Evolutionary conservation across 2,329 filamentous ascomycete genomes (phyloP), one percentile per base, ranked within the genome.

Genomic region (Alternaria gaisen): DNA sequence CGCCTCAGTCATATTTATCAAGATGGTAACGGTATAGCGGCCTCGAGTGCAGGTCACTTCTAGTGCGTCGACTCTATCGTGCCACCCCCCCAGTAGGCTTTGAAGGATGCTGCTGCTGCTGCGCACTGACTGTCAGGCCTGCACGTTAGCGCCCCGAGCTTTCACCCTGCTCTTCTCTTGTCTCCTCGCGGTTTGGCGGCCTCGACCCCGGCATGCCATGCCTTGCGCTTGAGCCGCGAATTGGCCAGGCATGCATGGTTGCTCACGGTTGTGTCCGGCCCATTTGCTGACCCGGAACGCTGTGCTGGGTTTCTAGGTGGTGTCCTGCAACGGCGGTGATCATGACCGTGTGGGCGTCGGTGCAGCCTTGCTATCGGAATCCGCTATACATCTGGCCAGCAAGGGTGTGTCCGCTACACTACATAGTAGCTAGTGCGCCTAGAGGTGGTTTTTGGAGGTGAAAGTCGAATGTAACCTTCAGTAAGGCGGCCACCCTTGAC

Each of bases 51-150:
- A 67, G 57, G 60, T 65, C 64, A 68, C 64, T 61, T 68, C 63
- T 72, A 72, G 70, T 74, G 75, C 71, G 70, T 73, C 73, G 69
- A 71, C 68, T 76, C 68, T 70, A 72, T 73, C 71, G 65, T 63
- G 46, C 46, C 42, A 44, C 60, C 69, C 18, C 28, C 72, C 72
- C 71, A 72, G 69, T 63, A 48, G 61, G 65, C 44, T 55, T 64
- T 62, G 64, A 68, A 68, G 68, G 68, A 70, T 63, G 61, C 53
- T 65, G 58, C 50, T 65, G 32, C 32, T 34, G 58, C 58, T 64
- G 66, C 66, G 67, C 67, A 70, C 59, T 58, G 67, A 63, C 67
- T 51, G 62, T 64, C 61, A 64, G 65, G 63, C 66, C 60, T 66
- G 67, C 63, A 66, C 48, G 26, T 70, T 72, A 72, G 69, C 70